A percentile compares a stretch with the other conserved stretches of the same genome.
These are phyloP conservation scores for Fusarium coffeatum DNA, from an alignment of 2,329 filamentous ascomycete species.

Conservation along the genomic window DNA sequence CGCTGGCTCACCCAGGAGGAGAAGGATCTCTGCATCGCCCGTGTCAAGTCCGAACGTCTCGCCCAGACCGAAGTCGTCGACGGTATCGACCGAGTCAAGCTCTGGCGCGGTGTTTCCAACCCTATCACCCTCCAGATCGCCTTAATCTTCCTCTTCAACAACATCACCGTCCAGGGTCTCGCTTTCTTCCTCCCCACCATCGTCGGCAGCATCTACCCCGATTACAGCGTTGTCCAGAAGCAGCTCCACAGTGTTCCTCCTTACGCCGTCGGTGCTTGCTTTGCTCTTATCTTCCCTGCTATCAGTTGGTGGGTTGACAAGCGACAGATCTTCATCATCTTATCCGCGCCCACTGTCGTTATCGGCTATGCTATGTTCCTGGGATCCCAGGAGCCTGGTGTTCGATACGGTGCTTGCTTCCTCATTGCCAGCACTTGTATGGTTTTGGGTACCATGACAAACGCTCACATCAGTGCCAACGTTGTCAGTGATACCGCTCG, in stretches of 20 bases:
- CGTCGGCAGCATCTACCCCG: slow-evolving; percentile 71
- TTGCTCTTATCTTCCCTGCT: slow-evolving; percentile 67
- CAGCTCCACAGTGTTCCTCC: slow-evolving; percentile 74
- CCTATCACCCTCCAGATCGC: slow-evolving; percentile 67
- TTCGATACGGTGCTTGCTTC: slow-evolving; percentile 73
- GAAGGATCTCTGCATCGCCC: slow-evolving; percentile 71
- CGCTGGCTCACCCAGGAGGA: slow-evolving; percentile 72
- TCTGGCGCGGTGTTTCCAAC: slow-evolving; percentile 67
- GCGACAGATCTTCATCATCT: slow-evolving; percentile 67
- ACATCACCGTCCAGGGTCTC: slow-evolving; percentile 74
- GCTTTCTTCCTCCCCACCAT: slow-evolving; percentile 76
- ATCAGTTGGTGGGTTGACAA: slow-evolving; percentile 67
- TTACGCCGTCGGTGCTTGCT: slow-evolving; percentile 71
- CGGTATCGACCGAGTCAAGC: slow-evolving; percentile 67
- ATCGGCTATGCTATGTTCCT: slow-evolving; percentile 74
- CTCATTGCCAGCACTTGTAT: slow-evolving; percentile 71
- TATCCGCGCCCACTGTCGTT: slow-evolving; percentile 68
- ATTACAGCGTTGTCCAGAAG: slow-evolving; percentile 66
- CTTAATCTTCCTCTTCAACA: slow-evolving; percentile 71
- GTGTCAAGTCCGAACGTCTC: slow-evolving; percentile 69
- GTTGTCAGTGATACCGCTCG: slow-evolving; percentile 74
- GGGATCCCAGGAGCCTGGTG: slow-evolving; percentile 57
- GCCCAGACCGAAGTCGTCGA: slow-evolving; percentile 70
- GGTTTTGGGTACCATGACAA: slow-evolving; percentile 69
- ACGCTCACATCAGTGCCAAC: slow-evolving; percentile 72